Base-by-base conservation (phyloP, 176 grass and related monocot species). In the Oryza nivara region DNA sequence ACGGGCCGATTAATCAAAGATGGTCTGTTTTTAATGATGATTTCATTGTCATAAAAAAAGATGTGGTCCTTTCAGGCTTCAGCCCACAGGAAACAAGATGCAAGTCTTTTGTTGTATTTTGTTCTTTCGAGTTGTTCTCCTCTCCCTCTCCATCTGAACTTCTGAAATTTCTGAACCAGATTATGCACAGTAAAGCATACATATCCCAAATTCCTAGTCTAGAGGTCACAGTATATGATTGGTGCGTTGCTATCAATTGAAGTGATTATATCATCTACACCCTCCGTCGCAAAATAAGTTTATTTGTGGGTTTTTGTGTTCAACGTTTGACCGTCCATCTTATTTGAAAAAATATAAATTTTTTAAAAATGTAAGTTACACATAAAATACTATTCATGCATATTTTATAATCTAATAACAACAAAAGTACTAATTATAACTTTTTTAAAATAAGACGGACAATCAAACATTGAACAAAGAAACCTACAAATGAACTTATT, bases 31-130 rank as follows among this genome's bases (percentile, higher is more conserved):
- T 23, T 4, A n/a, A 23, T 63, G 58, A n/a, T 23, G 20, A 11
- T 30, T 41, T 83, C 74, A 7, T 9, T 83, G 44, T 65, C 79
- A 46, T 49, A 16, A 54, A 75, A 75, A 75, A 68, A 64, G 70
- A 80, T 1, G 41, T 72, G 67, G 1, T n/a, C 48, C 83, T 46
- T 34, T 72, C 69, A 72, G 83, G 14, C 15, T 34, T 72, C 69
- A 72, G 74, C 35, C 9, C 61, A 65, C 30, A 35, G 17, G 32
- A 43, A 12, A 66, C 19, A 36, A 11, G 65, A 47, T 75, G 65
- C 48, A 49, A 40, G 72, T 64, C 14, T 52, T 52, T 8, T 58
- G 52, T 58, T 58, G 65, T 64, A 1, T 52, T 17, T 8, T 58
- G 52, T 58, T 58, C 17, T 20, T 20, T 20, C 58, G 9, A 63